Evolutionary conservation across 2,329 filamentous ascomycete genomes (phyloP), one percentile per base, ranked within the genome.

Genomic region (Hawksworthiomyces lignivorus): DNA sequence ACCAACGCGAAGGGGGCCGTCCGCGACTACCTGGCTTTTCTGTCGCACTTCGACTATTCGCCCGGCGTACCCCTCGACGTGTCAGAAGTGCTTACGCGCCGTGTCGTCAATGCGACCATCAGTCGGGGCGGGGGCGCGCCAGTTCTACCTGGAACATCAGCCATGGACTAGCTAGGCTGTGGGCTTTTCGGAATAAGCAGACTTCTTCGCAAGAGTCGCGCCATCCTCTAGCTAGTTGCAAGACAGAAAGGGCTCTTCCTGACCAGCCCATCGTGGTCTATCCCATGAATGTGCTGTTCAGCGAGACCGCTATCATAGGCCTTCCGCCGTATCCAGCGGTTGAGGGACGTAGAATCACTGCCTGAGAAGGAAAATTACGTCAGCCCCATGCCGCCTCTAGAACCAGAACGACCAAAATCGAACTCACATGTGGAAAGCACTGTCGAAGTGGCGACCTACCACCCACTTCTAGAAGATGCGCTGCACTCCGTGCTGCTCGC

Each of bases 21-120:
- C 18, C 74, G 81, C 45, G 86, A 92, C 61, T 88, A 84, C 56
- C 67, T 80, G 52, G 68, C 74, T 18, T 92, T 86, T 55, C 65
- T 94, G 29, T 77, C 78, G 1, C 69, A 80, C 45, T 80, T 92
- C 48, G 83, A 92, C 53, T 92, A 92, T 61, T 84, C 86, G 0
- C 84, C 85, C 0, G 75, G 84, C 36, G 60, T 85, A 31, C 74
- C 82, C 7, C 61, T 74, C 33, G 72, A 78, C 33, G 62, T 77
- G 20, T 73, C 71, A 15, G 73, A 78, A 47, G 72, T 75, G 18
- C 76, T 74, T 50, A 65, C 64, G 21, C 63, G 73, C 11, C 10
- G 24, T 6, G 22, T 35, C 12, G 9, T 40, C 9, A 10, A 26
- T 7, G 5, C 15, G 9, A 14, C 26, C 14, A 17, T 19, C 11